phyloP scores from a whole-genome alignment of 306 rosid genomes.

The Senna siamea region DNA sequence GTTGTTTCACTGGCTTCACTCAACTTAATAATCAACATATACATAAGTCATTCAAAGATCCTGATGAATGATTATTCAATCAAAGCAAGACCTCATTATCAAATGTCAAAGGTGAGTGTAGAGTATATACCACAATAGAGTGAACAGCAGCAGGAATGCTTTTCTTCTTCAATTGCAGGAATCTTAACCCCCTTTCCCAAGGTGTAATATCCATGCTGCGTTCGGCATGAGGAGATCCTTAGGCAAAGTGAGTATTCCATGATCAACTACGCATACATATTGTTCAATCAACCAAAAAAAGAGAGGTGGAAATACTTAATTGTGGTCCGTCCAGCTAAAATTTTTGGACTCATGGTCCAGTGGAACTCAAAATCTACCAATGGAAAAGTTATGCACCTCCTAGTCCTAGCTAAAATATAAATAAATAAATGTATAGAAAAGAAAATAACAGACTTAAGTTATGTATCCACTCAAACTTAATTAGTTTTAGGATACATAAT shows the following conservation, averaged over 20 bases:
- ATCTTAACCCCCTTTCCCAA: conserved; percentile 82
- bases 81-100: conserved; percentile 36
- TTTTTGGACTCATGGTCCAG: neutral
- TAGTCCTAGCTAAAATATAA: neutral
- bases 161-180: conserved; percentile 67
- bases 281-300: conserved; percentile 39
- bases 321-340: conserved; percentile 28
- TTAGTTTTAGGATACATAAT: neutral
- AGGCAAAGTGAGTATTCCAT: conserved; percentile 91
- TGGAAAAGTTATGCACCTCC: neutral
- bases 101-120: conserved; percentile 32
- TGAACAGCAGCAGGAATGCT: conserved; percentile 87
- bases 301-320: conserved; percentile 12
- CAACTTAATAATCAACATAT: conserved; percentile 28
- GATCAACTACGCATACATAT: conserved; percentile 70
- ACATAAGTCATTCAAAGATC: conserved; percentile 27
- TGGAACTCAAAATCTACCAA: conserved; percentile 31
- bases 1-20: conserved; percentile 12
- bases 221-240: conserved; percentile 99
- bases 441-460: no score
- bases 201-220: conserved; percentile 99
- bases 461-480: neutral
- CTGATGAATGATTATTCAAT: conserved; percentile 30
- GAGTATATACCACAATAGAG: conserved; percentile 82
- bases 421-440: conserved; percentile 6